Evolutionary conservation across 176 grass and related monocot species (phyloP).

Genomic region (Oryza meridionalis): DNA sequence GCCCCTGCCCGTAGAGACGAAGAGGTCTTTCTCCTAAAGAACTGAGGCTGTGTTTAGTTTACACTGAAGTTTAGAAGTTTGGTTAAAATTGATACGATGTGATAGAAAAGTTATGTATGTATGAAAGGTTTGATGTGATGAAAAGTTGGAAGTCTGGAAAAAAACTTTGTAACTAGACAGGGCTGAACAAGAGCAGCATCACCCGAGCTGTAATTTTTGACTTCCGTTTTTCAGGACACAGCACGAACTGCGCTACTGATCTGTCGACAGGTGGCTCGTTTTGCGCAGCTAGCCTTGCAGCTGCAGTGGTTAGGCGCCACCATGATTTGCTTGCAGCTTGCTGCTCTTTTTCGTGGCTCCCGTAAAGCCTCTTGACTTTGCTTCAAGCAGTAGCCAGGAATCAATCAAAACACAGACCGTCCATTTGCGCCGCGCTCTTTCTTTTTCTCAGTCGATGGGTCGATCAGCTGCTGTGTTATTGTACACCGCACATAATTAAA

Average conservation of each 20-base stretch:
- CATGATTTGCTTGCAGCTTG: background rate
- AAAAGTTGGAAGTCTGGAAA: no score
- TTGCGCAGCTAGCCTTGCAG: background rate
- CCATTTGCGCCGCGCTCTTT: background rate
- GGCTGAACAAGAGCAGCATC: no score
- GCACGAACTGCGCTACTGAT: background rate
- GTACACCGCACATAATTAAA: background rate
- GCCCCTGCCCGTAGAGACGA: no score
- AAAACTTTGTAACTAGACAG: no score
- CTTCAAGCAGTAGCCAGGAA: conserved; percentile 50
- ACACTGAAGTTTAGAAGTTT: no score
- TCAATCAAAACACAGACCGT: background rate
- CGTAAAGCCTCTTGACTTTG: conserved; percentile 52
- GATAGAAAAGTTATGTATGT: no score
- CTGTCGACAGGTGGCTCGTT: background rate
- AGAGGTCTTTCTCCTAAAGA: no score
- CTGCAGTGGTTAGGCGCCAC: background rate
- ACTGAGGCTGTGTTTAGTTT: no score
- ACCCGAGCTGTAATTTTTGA: background rate
- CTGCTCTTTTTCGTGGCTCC: conserved; percentile 5
- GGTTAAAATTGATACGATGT: no score
- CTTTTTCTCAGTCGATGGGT: background rate
- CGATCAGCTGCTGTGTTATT: background rate
- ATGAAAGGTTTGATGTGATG: no score
- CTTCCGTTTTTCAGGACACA: background rate